Percentiles rank a stretch among this genome's conserved stretches.
Conservation (phyloP, 768 basidiomycete species). For the Boletus barrowsii region DNA sequence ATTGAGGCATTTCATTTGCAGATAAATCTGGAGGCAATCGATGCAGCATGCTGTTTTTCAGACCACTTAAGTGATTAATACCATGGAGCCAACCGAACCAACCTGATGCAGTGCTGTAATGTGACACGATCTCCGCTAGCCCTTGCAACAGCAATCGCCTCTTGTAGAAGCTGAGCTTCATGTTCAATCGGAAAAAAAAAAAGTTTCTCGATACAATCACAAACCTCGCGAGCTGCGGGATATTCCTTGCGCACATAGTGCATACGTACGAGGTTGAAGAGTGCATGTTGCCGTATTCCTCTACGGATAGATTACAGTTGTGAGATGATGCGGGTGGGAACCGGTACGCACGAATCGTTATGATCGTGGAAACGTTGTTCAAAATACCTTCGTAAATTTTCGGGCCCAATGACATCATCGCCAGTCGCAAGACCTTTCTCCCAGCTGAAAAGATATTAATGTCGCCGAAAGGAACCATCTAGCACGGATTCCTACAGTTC, state of each 20-base stretch:
- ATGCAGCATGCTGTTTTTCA: conserved; percentile 55
- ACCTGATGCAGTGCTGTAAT: conserved; percentile 78
- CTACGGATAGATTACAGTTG: conserved; percentile 35
- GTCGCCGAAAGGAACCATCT: background rate
- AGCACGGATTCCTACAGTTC: conserved; percentile 44
- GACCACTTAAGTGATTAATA: conserved; percentile 12
- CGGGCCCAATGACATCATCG: conserved; percentile 66
- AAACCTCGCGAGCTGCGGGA: conserved; percentile 65
- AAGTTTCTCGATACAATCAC: conserved; percentile 2
- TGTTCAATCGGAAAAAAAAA: background rate
- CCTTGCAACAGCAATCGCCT: conserved; percentile 77
- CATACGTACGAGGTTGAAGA: conserved; percentile 74
- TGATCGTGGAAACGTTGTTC: conserved; percentile 82
- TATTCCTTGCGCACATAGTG: conserved; percentile 71
- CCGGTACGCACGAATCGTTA: conserved; percentile 67
- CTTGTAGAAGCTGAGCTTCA: conserved; percentile 55
- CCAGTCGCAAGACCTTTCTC: conserved; percentile 62
- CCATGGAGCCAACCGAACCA: conserved; percentile 24
- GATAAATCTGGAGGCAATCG: conserved; percentile 53
- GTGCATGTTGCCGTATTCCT: conserved; percentile 74
- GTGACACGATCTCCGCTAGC: conserved; percentile 68
- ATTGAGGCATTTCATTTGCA: conserved; percentile 41
- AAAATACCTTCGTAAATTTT: conserved; percentile 74
- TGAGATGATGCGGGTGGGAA: background rate
- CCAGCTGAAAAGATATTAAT: conserved; percentile 45